Evolutionary conservation across 2,329 filamentous ascomycete species (phyloP), one percentile per base, ranked within the genome.

Genomic region (Dactylellina drechsleri): DNA sequence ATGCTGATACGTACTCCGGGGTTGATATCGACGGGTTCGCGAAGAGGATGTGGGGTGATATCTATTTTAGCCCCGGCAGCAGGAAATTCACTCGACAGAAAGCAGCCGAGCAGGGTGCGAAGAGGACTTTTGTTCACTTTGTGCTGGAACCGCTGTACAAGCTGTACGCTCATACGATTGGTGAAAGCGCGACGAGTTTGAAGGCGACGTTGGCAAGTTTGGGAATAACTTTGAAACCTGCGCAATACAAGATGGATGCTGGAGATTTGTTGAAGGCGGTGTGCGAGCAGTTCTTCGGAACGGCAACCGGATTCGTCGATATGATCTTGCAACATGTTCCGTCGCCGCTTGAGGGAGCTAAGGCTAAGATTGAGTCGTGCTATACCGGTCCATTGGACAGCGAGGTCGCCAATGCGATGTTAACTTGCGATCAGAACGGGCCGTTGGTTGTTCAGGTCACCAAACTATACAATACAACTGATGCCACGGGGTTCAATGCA

Each of bases 111-210:
- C 90, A 94, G 77, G 85, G 87, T 12, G 89, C 93, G 4, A 92
- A 91, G 82, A 87, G 95, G 67, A 92, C 92, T 0, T 99, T 99
- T 81, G 91, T 98, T 67, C 90, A 96, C 82, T 99, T 98, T 81
- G 87, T 99, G 28, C 85, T 99, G 56, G 95, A 99, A 81, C 95
- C 95, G 16, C 93, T 99, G 78, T 99, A 99, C 86, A 99, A 99
- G 83, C 86, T 99, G 49, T 98, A 94, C 82, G 77, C 79, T 20
- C 79, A 79, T 66, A 96, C 93, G 2, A 92, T 99, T 80, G 96
- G 93, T 80, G 91, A 96, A 81, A 94, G 89, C 79, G 91, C 94
- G 0, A 90, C 92, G 65, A 91, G 96, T 79, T 84, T 99, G 73
- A 93, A 91, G 80, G 86, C 86, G 54, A 95, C 93, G 0, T 83